phyloP scores from a whole-genome alignment of 176 grass and related monocot genomes.

The barley (Hordeum vulgare) region MorexV3_pseudomolecules_assembly NC_058520.1:23988458-23988957 shows the following conservation, averaged over 20 bases:
- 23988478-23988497: conserved; percentile 84
- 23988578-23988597: conserved; percentile 91
- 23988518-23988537: conserved; percentile 88
- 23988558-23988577: conserved; percentile 81
- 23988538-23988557: conserved; percentile 98
- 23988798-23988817: background rate
- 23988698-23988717: no score
- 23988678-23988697: no score
- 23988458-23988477: conserved; percentile 94
- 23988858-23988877: background rate
- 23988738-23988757: no score
- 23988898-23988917: no score
- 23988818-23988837: background rate
- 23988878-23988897: conserved; percentile 7
- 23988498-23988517: conserved; percentile 41
- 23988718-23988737: no score
- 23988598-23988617: conserved; percentile 94
- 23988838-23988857: background rate
- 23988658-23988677: background rate
- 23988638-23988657: no score
- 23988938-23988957: no score
- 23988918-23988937: no score
- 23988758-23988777: no score
- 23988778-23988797: background rate
- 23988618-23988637: conserved; percentile 31